A percentile compares a stretch with the other conserved stretches of the same genome.
Conservation (phyloP, 176 grass and related monocot species). For the Bolboschoenus planiculmis region DNA sequence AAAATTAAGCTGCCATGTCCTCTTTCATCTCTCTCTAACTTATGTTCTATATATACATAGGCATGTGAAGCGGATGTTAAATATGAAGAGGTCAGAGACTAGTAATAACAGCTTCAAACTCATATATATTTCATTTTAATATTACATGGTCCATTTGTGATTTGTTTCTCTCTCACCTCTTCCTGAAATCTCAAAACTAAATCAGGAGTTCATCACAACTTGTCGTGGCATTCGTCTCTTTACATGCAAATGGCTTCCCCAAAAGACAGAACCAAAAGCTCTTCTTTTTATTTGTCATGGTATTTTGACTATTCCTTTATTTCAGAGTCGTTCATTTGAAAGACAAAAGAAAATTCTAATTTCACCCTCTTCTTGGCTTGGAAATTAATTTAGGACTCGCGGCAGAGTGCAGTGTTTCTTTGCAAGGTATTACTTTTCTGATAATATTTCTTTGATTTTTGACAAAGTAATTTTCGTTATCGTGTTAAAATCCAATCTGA, state of each 20-base stretch:
- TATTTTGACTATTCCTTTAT: background rate
- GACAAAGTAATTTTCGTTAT: background rate
- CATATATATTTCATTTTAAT: background rate
- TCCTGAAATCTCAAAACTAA: background rate
- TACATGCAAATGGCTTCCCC: background rate
- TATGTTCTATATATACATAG: background rate
- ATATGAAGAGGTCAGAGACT: background rate
- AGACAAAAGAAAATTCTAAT: background rate
- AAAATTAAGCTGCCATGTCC: background rate
- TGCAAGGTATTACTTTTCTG: conserved; percentile 34
- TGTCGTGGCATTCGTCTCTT: background rate
- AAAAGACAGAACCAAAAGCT: background rate
- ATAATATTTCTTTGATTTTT: background rate
- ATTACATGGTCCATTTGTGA: background rate
- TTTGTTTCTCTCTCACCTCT: background rate
- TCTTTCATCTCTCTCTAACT: background rate
- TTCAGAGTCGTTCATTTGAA: background rate
- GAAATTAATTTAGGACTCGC: background rate
- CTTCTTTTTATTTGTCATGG: background rate
- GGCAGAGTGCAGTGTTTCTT: conserved; percentile 63
- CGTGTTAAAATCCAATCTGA: background rate
- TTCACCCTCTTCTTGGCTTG: background rate
- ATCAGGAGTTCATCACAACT: background rate
- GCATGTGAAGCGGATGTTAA: background rate
- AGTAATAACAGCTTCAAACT: background rate